Percentiles rank a stretch among this genome's conserved stretches.
These are phyloP conservation scores for Aspergillus udagawae DNA, from an alignment of 2,329 filamentous ascomycete species.

Conservation along the genomic window DNA sequence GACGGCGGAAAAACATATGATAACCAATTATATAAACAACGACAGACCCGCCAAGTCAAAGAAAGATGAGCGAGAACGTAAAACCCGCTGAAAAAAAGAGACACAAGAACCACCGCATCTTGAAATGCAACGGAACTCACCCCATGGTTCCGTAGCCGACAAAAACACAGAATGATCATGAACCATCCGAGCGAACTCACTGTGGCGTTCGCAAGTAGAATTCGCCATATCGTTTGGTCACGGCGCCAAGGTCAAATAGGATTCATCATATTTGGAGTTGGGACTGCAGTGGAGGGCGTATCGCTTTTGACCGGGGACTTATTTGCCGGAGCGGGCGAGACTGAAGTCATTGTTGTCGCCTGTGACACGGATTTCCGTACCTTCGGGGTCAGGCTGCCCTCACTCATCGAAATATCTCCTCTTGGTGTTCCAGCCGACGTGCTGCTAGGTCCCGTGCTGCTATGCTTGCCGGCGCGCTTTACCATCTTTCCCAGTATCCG, in stretches of 20 bases:
- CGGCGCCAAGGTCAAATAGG: constrained; percentile 23
- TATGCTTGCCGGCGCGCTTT: constrained; percentile 59
- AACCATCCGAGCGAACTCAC: not conserved
- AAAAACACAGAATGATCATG: not conserved
- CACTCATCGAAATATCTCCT: constrained; percentile 28
- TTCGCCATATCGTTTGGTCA: not conserved
- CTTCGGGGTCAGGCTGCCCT: constrained; percentile 26
- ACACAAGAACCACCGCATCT: not conserved
- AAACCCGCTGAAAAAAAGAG: too few relatives aligned
- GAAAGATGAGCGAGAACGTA: too few relatives aligned
- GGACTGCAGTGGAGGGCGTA: constrained; percentile 20
- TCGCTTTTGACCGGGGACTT: constrained; percentile 1
- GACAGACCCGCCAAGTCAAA: not conserved
- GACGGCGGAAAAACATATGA: not conserved
- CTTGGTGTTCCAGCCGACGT: constrained; percentile 21
- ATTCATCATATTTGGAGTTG: constrained; percentile 31
- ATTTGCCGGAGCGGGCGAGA: not conserved
- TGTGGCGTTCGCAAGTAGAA: not conserved
- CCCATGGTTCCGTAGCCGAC: not conserved
- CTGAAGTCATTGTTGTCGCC: constrained; percentile 5
- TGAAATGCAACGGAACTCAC: not conserved
- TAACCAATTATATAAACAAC: not conserved
- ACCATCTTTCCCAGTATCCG: constrained; percentile 84
- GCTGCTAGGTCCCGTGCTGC: constrained; percentile 30
- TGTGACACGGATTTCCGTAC: constrained; percentile 10